Base-by-base conservation (phyloP, 257 asterid genomes). In the Orobanche coerulescens region DNA sequence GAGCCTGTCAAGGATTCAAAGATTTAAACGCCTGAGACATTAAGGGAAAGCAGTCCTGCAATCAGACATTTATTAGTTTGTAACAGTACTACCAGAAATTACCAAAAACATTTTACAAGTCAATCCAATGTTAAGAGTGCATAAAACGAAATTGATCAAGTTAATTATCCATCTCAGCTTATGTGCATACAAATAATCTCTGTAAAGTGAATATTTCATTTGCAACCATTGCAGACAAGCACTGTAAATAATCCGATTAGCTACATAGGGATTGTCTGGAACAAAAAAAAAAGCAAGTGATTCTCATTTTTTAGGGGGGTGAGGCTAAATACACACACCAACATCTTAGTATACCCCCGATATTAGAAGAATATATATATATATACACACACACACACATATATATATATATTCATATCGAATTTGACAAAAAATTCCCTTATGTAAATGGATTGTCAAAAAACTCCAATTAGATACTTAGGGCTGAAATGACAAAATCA, bases 1-100 rank as follows among this genome's bases (percentile, higher is more conserved):
- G 76, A 66, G 78, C 98, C 97, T 93, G 98, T 54, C 97, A 93
- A 81, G 75, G 77, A 81, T 74, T 78, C 70, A 89, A 85, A 93
- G 76, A 88, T 80, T 84, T 86, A 82, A 90, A 84, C 81, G 80
- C 81, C 76, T 61, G 84, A 81, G 83, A 84, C 71, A 84, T 75
- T 78, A 86, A 76, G 75, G 73, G 80, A 79, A 71, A 81, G 73
- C 76, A 76, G 71, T 74, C 95, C 91, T 84, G 95, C 94, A 86
- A 76, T 58, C 64, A 76, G 66, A 75, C 72, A 61, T 59, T 53
- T 64, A 71, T 71, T 74, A 72, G 82, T 61, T 43, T 69, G 83
- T 69, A 67, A 78, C 67, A 58, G 62, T 33, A 66, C 67, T 31
- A 57, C 69, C 24, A 63, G 28, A 65, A 69, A 74, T 73, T 58